Base-by-base conservation (phyloP, 2,329 filamentous ascomycete species). In the Cladosporium cucumerinum region DNA sequence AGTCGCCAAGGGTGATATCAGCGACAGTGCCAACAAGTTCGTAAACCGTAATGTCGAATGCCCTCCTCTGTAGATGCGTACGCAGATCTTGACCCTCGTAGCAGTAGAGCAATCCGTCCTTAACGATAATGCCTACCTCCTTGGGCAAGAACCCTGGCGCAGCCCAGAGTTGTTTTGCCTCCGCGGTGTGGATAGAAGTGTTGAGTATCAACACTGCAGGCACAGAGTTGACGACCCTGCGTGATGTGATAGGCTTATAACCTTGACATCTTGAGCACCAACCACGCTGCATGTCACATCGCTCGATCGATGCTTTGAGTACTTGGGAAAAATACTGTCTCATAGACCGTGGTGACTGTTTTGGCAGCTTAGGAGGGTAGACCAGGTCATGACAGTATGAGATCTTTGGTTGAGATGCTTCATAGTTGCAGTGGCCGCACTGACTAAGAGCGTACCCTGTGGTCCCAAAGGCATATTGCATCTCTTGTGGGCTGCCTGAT, bases 231-330 rank as follows among this genome's bases (percentile, higher is more conserved):
- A 98, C 90, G 0, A 89, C 91, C 74, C 96, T 96, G 66, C 91
- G 86, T 23, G 92, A 96, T 12, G 89, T 87, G 61, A 98, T 87
- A 61, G 90, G 90, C 76, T 97, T 93, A 75, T 99, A 98, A 26
- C 92, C 86, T 69, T 93, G 90, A 75, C 96, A 99, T 73, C 89
- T 87, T 69, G 89, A 89, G 75, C 95, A 99, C 93, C 93, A 99
- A 7, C 95, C 95, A 72, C 94, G 88, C 52, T 91, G 93, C 55
- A 91, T 92, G 12, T 91, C 90, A 75, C 97, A 92, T 61, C 92
- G 85, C 78, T 98, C 94, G 32, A 99, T 89, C 69, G 93, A 97
- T 61, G 88, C 87, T 76, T 97, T 97, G n/a, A 99, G 81, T 55
- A 97, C 87, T 73, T 95, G 91, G 0, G 93, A 96, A 75, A 99